Base-by-base conservation (phyloP, 1,284 basidiomycete species). In the Flammula alnicola region DNA sequence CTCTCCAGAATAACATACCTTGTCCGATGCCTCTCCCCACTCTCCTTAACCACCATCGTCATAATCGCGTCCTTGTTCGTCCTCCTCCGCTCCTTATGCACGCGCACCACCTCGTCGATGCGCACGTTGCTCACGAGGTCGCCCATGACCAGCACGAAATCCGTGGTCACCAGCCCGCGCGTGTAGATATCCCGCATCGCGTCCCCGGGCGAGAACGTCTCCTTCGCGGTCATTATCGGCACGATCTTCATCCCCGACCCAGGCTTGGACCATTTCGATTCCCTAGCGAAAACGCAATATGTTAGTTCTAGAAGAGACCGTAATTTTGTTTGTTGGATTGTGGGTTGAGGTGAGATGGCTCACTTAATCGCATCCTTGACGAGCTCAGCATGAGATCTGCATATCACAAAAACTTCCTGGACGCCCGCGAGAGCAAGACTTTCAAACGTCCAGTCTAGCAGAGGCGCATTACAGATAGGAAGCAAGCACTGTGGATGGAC, bases 161-260 rank as follows among this genome's bases (percentile, higher is more conserved):
- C 95, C 51, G 83, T 84, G 22, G 93, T 92, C 61, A 99, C 88
- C 61, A 99, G 82, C 59, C 94, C 87, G 47, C 92, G 91, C 44
- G 89, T 91, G 73, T 99, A 98, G 58, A 98, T 87, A 70, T 99
- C 95, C 54, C 97, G 87, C 79, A 99, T 86, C 25, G 95, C 95
- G 68, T 99, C 97, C 10, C 97, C 96, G 0, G 93, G 87, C 2
- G 94, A 94, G 67, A 88, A 89, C 2, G 94, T 95, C 62, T 92
- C 87, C 65, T 87, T 88, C 47, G 91, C 88, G 14, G 91, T 93
- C 59, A 94, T 80, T 55, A 97, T 88, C 47, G 93, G 90, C 36
- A 89, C 83, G 56, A 97, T 93, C 71, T 90, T 91, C 64, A 95
- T 80, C 7, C 88, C 88, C 30, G 84, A 83, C 49, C 79, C 79